phyloP scores from a whole-genome alignment of 2,329 filamentous ascomycete genomes.

The Periconia digitata region DNA sequence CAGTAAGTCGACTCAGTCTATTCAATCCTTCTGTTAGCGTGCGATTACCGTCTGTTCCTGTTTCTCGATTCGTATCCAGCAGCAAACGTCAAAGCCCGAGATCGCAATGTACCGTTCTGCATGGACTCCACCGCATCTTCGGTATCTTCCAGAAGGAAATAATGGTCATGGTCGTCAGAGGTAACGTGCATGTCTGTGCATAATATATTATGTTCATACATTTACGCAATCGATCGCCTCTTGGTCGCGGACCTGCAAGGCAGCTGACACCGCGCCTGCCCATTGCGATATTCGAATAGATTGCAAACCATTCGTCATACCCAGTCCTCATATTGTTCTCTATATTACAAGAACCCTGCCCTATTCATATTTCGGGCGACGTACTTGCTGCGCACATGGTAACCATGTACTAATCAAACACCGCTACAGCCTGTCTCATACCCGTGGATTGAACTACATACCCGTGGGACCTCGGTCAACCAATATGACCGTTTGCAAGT shows the following conservation, averaged over 20 bases:
- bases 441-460: not conserved
- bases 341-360: too few species aligned
- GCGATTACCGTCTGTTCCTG: not conserved
- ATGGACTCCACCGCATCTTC: constrained; percentile 14
- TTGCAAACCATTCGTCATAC: too few species aligned
- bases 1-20: not conserved
- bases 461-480: not conserved
- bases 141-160: not conserved
- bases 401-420: too few species aligned
- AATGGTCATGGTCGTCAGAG: constrained; percentile 17
- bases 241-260: too few species aligned
- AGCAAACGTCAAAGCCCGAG: not conserved
- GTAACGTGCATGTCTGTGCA: constrained; percentile 10
- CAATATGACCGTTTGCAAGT: constrained; percentile 59
- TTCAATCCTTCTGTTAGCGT: too few species aligned
- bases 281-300: too few species aligned
- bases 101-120: constrained; percentile 18
- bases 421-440: constrained; percentile 13
- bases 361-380: too few species aligned
- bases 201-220: not conserved
- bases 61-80: constrained; percentile 1
- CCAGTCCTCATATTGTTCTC: too few species aligned
- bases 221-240: not conserved
- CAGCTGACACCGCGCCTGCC: too few species aligned
- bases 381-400: too few species aligned